Evolutionary conservation across 306 rosid species (phyloP).

Genomic region (Quercus bicolor): DNA sequence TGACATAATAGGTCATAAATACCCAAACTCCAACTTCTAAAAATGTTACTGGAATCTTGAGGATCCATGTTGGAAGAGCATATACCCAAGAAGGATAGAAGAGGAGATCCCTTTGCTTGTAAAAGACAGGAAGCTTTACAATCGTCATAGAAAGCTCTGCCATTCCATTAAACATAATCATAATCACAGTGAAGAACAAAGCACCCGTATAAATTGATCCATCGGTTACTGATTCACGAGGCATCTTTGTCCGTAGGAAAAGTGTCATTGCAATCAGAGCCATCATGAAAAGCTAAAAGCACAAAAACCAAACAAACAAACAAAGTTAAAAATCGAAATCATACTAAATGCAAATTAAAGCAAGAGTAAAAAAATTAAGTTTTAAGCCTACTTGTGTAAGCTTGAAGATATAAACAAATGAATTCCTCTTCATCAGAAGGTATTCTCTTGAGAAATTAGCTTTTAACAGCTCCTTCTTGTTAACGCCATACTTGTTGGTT

Average conservation of each 20-base stretch:
- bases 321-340: neutral
- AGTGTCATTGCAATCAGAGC: conserved; percentile 29
- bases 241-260: conserved; percentile 38
- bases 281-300: conserved; percentile 24
- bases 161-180: conserved; percentile 35
- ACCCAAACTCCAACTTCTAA: conserved; percentile 40
- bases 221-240: conserved; percentile 6
- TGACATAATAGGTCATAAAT: conserved; percentile 36
- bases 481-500: conserved; percentile 31
- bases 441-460: conserved; percentile 34
- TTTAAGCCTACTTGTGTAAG: conserved; percentile 19
- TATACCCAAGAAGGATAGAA: conserved; percentile 46
- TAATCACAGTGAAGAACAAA: conserved; percentile 26
- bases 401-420: conserved; percentile 42
- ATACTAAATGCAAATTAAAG: neutral
- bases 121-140: conserved; percentile 44
- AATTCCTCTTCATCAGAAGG: conserved; percentile 45
- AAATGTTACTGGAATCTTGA: conserved; percentile 38
- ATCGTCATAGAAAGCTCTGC: conserved; percentile 43
- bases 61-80: conserved; percentile 35
- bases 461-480: conserved; percentile 32
- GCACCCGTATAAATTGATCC: conserved; percentile 34
- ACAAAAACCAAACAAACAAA: neutral
- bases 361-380: neutral
- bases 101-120: conserved; percentile 45